A percentile compares a stretch with the other conserved stretches of the same genome.
phyloP scores from a whole-genome alignment of 75 land plant species.

The Selaginella tamariscina region DNA sequence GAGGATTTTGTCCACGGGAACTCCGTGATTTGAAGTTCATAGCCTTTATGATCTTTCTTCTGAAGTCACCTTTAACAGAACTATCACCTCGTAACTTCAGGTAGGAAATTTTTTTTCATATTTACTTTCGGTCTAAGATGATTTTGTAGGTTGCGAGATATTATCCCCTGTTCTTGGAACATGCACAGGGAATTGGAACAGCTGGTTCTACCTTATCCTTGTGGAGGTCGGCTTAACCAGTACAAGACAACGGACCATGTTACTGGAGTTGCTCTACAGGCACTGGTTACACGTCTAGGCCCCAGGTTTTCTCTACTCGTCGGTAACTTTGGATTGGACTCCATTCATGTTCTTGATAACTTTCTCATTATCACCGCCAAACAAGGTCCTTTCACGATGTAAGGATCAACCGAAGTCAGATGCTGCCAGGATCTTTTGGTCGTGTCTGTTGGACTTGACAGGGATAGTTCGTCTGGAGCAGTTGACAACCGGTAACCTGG shows the following conservation, averaged over 20 bases:
- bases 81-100: background rate
- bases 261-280: background rate
- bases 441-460: background rate
- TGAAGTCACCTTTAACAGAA: background rate
- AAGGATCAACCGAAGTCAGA: background rate
- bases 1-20: background rate
- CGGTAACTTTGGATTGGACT: background rate
- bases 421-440: conserved; percentile 1
- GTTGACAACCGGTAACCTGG: background rate
- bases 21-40: background rate
- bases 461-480: background rate
- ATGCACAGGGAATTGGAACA: background rate
- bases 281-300: background rate
- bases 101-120: background rate
- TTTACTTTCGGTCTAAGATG: background rate
- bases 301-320: background rate
- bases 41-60: conserved; percentile 2
- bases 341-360: background rate
- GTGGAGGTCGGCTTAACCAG: background rate
- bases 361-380: conserved; percentile 1
- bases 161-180: background rate
- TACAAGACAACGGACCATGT: background rate
- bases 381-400: background rate
- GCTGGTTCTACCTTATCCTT: background rate
- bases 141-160: background rate